Base-by-base conservation (phyloP, 345 rosid genomes). In the Conringia planisiliqua region DNA sequence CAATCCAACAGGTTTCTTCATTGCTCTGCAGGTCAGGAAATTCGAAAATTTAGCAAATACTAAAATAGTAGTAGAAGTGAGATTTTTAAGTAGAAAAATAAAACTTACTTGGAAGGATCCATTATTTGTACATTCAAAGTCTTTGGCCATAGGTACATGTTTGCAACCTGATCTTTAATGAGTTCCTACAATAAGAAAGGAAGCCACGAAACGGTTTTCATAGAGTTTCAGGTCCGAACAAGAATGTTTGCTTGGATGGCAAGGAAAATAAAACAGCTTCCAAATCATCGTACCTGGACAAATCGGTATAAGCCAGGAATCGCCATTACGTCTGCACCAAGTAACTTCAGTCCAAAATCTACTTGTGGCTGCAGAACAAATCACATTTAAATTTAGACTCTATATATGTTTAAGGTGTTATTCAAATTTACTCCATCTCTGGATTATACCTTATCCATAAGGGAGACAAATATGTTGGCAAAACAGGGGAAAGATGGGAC, bases 71-170 rank as follows among this genome's bases (percentile, higher is more conserved):
- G 20, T 4, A 55, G 1, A 22, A 66, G 48, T 26, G 52, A 29
- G 24, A 62, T 17, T 27, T 36, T 13, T 26, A 43, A 14, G 7
- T 4, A 16, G 3, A 3, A 13, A n/a, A 7, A 5, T 32, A 33
- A 52, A 2, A 61, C 88, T 69, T 71, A 87, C 99, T 84, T 86
- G 51, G 88, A 63, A 80, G 96, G 89, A 83, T 95, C 98, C 87
- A 92, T 66, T 66, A 95, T 82, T 52, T 79, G 83, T 40, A 95
- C 89, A 85, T 90, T 88, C 30, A 95, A 75, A 66, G 86, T 81
- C 85, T 89, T 92, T 58, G 99, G 99, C 99, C 99, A 95, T 11
- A 95, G 76, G 79, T 92, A 95, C 99, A 95, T 88, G 71, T 87
- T 92, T 58, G 91, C 96, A 71, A 90, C 92, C 82, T 95, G 98